Percentiles rank a stretch among this genome's conserved stretches.
phyloP scores from a whole-genome alignment of 495 filamentous ascomycete genomes.

The Immersiella caudata region DNA sequence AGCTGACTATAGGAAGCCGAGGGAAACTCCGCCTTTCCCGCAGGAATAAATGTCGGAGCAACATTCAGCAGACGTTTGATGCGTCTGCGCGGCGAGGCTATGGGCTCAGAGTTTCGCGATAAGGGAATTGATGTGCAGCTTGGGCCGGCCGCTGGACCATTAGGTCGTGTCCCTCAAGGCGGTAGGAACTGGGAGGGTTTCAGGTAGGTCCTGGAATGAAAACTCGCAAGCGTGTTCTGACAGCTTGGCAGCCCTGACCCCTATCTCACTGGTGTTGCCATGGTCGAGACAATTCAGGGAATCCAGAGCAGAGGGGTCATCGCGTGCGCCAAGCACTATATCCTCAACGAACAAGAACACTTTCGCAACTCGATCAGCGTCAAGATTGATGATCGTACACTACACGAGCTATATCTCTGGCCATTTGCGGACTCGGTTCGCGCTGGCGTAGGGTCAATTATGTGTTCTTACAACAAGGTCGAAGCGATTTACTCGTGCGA shows the following conservation, averaged over 20 bases:
- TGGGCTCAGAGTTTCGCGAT: constrained; percentile 61
- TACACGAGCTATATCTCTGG: constrained; percentile 74
- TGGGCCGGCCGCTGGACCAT: constrained; percentile 56
- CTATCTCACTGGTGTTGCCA: constrained; percentile 56
- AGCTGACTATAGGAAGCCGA: constrained; percentile 42
- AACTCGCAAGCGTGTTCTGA: neutral
- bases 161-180: constrained; percentile 61
- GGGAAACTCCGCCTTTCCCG: constrained; percentile 69
- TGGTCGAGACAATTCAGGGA: constrained; percentile 57
- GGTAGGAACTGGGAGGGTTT: constrained; percentile 72
- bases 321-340: constrained; percentile 62
- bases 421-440: constrained; percentile 67
- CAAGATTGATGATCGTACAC: constrained; percentile 65
- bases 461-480: constrained; percentile 66
- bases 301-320: constrained; percentile 61
- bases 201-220: constrained; percentile 19
- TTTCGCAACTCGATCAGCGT: constrained; percentile 45
- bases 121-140: constrained; percentile 63
- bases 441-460: constrained; percentile 61
- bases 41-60: constrained; percentile 74
- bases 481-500: constrained; percentile 48
- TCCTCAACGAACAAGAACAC: constrained; percentile 53
- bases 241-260: constrained; percentile 56
- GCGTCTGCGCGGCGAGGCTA: constrained; percentile 58
- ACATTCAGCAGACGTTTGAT: constrained; percentile 71